Base-by-base conservation (phyloP, 2,329 filamentous ascomycete genomes). In the Paraphaeosphaeria minitans region DNA sequence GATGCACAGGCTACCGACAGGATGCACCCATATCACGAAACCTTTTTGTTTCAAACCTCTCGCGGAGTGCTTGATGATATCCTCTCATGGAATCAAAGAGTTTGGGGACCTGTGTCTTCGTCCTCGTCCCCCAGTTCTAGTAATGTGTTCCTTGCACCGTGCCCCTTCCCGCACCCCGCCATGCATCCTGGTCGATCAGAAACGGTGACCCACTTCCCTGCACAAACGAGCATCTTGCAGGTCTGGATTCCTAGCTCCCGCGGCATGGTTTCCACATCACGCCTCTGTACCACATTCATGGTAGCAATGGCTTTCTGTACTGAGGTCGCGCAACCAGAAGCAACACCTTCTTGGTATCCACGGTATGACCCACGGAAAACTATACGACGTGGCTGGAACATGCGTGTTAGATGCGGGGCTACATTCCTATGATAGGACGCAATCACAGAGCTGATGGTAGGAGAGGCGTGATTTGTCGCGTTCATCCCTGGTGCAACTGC, bases 171-270 rank as follows among this genome's bases (percentile, higher is more conserved):
- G 43, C 43, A 43, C 41, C 41, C 19, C 41, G 41, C 41, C 10
- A 24, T 31, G 10, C 47, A 37, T 50, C 31, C 31, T 31, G 31
- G 47, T 50, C 47, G 47, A 50, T 39, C 47, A 37, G 7, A 37
- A 48, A 31, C 27, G 47, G 31, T 12, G 47, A 37, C 47, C 47
- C 47, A 50, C 47, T 50, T 50, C n/a, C n/a, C 19, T 50, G 47
- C 47, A 50, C 47, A 35, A 39, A 48, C 5, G 29, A 33, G 35
- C 4, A 48, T 27, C 27, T 9, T 48, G 46, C 47, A 37, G 27
- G n/a, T 16, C 22, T 24, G 43, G 4, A 8, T 27, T 14, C 22
- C 8, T 50, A 39, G 47, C 31, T 50, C 31, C 47, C 47, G 31
- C 39, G 29, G 31, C n/a, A 9, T 2, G 16, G 31, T 31, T 50